Evolutionary conservation across 2,329 filamentous ascomycete genomes (phyloP), one percentile per base, ranked within the genome.

Genomic region (Microsporum ferrugineum): DNA sequence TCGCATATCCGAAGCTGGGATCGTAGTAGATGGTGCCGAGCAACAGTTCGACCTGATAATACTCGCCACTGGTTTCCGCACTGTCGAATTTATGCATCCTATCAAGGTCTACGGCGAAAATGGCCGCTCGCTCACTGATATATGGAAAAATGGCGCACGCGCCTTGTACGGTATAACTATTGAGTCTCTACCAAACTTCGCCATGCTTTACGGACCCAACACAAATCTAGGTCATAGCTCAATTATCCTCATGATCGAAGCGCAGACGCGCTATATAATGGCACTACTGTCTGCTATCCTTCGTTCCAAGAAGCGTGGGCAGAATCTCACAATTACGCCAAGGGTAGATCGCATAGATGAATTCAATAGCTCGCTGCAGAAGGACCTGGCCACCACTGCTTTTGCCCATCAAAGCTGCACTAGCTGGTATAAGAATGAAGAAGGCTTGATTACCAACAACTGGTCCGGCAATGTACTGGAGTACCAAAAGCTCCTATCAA

Each of bases 161-260:
- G 82, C 81, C 8, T 75, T 79, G 10, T 76, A 80, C 62, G 80
- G 82, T 56, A 76, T 80, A 3, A 77, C 76, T 0, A 78, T 82
- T 2, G 77, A 80, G 59, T 72, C 73, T 4, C 71, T 83, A 57
- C 80, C 80, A 1, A 83, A 83, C 62, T 83, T 83, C 64, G 79
- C 73, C 55, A 80, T 83, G 75, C 73, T 84, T 57, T 84, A 83
- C 68, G 82, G 82, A 0, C 82, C 80, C 2, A 84, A 83, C 68
- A 83, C 80, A 1, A 80, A 79, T 59, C 72, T 79, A 60, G 82
- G 79, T 0, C 79, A 82, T 67, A 83, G 82, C 63, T 78, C 75
- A 60, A 84, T 84, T 65, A 80, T 84, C 64, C 72, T 84, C n/a
- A 84, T 84, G 81, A 82, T 84, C 63, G 82, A 84, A 66, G 77